Conservation (phyloP, 1,139 yeast species). For the Yamadazyma epiphylla region DNA sequence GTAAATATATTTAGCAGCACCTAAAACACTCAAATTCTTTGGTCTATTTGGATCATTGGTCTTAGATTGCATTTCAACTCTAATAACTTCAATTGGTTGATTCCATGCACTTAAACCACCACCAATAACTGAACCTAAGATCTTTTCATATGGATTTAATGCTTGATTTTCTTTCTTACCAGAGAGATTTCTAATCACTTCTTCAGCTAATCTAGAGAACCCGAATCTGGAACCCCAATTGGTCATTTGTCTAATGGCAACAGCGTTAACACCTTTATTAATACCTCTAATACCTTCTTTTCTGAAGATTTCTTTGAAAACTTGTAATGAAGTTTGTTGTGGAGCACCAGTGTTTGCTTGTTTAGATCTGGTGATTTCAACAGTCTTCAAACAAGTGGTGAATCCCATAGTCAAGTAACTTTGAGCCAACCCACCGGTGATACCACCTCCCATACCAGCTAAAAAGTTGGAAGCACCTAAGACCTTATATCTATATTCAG, state of each 20-base stretch:
- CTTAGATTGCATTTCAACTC: slow-evolving; percentile 97
- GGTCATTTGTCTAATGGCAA: slow-evolving; percentile 96
- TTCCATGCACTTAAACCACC: slow-evolving; percentile 99
- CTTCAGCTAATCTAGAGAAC: slow-evolving; percentile 87
- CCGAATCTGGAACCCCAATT: slow-evolving; percentile 99
- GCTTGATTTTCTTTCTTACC: slow-evolving; percentile 61
- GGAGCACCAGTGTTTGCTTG: slow-evolving; percentile 63
- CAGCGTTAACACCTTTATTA: slow-evolving; percentile 98
- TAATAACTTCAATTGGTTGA: slow-evolving; percentile 95
- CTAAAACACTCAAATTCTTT: slow-evolving; percentile 76
- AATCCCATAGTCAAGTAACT: slow-evolving; percentile 96
- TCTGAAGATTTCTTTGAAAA: slow-evolving; percentile 75
- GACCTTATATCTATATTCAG: slow-evolving; percentile 69
- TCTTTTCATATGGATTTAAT: slow-evolving; percentile 73
- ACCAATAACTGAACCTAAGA: slow-evolving; percentile 84
- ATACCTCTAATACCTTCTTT: slow-evolving; percentile 92
- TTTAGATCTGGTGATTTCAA: slow-evolving; percentile 88
- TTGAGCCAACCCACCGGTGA: slow-evolving; percentile 92
- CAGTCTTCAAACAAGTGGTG: slow-evolving; percentile 97
- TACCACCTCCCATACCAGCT: slow-evolving; percentile 93
- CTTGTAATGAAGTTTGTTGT: slow-evolving; percentile 78
- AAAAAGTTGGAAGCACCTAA: slow-evolving; percentile 69
- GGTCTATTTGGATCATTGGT: slow-evolving; percentile 94
- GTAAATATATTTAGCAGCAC: slow-evolving; percentile 81
- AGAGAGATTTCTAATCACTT: slow-evolving; percentile 60